These are phyloP conservation scores for Aureobasidium sp. DNA, from an alignment of 2,329 filamentous ascomycete species.

Conservation along the genomic window DNA sequence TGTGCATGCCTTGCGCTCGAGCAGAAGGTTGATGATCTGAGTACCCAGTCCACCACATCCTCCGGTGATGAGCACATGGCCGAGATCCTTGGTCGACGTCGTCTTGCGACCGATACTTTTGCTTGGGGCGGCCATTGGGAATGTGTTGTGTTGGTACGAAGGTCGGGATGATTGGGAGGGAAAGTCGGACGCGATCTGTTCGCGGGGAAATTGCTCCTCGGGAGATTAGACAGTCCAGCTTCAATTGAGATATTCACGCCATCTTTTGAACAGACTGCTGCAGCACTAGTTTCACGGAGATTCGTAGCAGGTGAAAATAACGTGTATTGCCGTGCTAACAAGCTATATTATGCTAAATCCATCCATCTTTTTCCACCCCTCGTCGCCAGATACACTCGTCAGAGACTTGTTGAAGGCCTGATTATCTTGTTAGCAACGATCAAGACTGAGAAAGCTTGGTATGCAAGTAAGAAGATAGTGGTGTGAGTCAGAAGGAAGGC, in stretches of 20 bases:
- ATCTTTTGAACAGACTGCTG: not conserved
- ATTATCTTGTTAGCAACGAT: not conserved
- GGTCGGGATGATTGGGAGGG: not conserved
- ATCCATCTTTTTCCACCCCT: too few species aligned
- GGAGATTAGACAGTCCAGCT: not conserved
- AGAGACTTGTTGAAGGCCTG: constrained; percentile 4
- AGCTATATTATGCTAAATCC: too few species aligned
- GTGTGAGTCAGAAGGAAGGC: constrained; percentile 95
- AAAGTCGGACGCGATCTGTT: not conserved
- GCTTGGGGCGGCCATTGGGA: not conserved
- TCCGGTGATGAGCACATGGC: constrained; percentile 43
- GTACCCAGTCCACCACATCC: constrained; percentile 47
- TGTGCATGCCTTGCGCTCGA: constrained; percentile 34
- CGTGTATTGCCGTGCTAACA: not conserved
- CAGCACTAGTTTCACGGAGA: too few species aligned
- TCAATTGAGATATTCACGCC: not conserved
- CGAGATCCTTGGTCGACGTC: constrained; percentile 28
- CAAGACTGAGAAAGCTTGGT: not conserved
- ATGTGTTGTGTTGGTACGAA: not conserved
- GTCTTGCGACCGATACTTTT: not conserved
- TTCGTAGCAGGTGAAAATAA: not conserved
- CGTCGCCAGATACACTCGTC: not conserved
- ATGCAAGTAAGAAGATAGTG: not conserved
- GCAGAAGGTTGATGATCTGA: constrained; percentile 44
- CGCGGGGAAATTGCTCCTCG: constrained; percentile 1